These are phyloP conservation scores for Tephrocybe sp. DNA, from an alignment of 768 basidiomycete genomes.

Conservation along the genomic window DNA sequence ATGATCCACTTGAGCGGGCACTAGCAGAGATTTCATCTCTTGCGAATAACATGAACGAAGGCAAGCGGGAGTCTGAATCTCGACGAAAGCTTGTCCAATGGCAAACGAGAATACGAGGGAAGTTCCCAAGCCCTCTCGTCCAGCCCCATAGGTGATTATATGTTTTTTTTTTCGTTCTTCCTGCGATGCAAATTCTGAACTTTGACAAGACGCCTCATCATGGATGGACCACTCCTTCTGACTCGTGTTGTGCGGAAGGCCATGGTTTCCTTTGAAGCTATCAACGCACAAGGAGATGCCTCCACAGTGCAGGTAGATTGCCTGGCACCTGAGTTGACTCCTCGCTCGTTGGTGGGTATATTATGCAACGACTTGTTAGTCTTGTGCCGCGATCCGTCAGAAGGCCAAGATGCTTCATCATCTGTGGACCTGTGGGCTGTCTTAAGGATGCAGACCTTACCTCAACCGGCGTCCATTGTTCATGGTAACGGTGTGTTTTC, in stretches of 20 bases:
- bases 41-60: constrained; percentile 97
- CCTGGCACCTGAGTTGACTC: constrained; percentile 82
- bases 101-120: constrained; percentile 87
- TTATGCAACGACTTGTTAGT: constrained; percentile 94
- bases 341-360: constrained; percentile 75
- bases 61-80: constrained; percentile 93
- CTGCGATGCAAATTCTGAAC: constrained; percentile 9
- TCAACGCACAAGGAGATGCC: constrained; percentile 74
- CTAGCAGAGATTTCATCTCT: constrained; percentile 84
- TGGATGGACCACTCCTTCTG: constrained; percentile 85
- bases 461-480: constrained; percentile 87
- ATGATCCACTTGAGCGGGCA: constrained; percentile 85
- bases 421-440: constrained; percentile 96
- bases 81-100: constrained; percentile 87
- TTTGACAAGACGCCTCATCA: constrained; percentile 73
- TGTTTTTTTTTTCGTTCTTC: constrained; percentile 9
- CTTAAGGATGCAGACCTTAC: constrained; percentile 89
- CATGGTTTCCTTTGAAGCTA: constrained; percentile 76
- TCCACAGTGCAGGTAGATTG: constrained; percentile 89
- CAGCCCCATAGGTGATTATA: constrained; percentile 98
- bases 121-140: constrained; percentile 95
- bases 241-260: constrained; percentile 92
- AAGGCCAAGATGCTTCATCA: constrained; percentile 72
- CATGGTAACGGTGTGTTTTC: constrained; percentile 70
- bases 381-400: constrained; percentile 83